Percentiles rank a stretch among this genome's conserved stretches.
Evolutionary conservation across 257 asterid species (phyloP).

Genomic region (Solanum paucissectum): DNA sequence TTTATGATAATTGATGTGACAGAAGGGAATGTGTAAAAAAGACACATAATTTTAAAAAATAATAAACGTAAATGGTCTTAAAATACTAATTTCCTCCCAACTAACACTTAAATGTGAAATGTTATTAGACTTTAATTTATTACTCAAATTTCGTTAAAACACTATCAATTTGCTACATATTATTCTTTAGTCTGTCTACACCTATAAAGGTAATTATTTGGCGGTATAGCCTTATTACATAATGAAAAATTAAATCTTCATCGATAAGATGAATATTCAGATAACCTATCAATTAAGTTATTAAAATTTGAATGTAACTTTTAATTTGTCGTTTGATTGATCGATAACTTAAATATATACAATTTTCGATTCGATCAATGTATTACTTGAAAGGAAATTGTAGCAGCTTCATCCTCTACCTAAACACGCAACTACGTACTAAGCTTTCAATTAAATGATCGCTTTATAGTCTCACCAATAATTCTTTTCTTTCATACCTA

Average conservation of each 20-base stretch:
- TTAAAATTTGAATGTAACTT: background rate
- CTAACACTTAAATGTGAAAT: background rate
- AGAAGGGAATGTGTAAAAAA: background rate
- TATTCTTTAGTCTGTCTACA: background rate
- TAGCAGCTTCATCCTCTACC: background rate
- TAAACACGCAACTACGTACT: background rate
- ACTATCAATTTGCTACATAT: background rate
- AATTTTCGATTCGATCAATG: background rate
- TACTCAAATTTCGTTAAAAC: background rate
- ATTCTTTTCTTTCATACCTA: background rate
- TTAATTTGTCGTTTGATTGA: background rate
- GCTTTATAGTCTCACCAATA: background rate
- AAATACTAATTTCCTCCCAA: background rate
- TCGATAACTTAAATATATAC: background rate
- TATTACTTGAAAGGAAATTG: background rate
- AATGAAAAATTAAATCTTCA: too few relatives aligned
- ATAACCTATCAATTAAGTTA: too few relatives aligned
- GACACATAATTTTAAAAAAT: too few relatives aligned
- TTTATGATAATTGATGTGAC: background rate
- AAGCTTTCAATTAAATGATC: too few relatives aligned
- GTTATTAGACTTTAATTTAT: background rate
- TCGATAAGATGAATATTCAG: rapidly evolving
- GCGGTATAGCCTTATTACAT: background rate
- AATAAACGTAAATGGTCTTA: background rate
- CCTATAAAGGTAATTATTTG: background rate